phyloP scores from a whole-genome alignment of 1,284 basidiomycete genomes.

The Cryptococcus sp. region DNA sequence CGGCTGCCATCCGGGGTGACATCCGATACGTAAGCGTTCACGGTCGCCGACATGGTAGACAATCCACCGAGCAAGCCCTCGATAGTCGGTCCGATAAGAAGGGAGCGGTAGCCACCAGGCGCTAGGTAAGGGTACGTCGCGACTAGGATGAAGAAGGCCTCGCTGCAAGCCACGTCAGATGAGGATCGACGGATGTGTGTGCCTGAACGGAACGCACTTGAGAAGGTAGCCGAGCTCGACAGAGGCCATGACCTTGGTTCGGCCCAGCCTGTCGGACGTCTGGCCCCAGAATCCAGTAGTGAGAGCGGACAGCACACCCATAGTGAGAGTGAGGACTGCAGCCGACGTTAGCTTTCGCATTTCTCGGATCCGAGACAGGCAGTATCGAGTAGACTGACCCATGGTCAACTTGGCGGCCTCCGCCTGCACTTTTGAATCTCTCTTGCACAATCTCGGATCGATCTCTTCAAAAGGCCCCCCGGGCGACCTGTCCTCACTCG shows the following conservation, averaged over 20 bases:
- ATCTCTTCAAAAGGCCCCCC: slow-evolving; percentile 37
- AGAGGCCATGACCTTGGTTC: slow-evolving; percentile 69
- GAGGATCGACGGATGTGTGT: not conserved
- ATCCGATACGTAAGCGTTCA: slow-evolving; percentile 76
- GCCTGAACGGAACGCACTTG: slow-evolving; percentile 55
- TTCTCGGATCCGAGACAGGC: not conserved
- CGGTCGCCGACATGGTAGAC: slow-evolving; percentile 70
- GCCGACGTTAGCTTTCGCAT: not conserved
- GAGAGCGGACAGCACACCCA: slow-evolving; percentile 76
- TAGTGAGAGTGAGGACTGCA: slow-evolving; percentile 64
- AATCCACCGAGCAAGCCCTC: slow-evolving; percentile 86
- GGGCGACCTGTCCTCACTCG: slow-evolving; percentile 5
- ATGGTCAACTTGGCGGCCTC: slow-evolving; percentile 65
- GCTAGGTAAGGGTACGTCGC: slow-evolving; percentile 65
- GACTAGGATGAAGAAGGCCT: slow-evolving; percentile 71
- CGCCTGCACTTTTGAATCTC: slow-evolving; percentile 68
- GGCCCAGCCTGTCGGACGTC: slow-evolving; percentile 72
- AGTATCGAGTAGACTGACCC: slow-evolving; percentile 51
- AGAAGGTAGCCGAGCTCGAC: slow-evolving; percentile 68
- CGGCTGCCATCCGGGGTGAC: slow-evolving; percentile 79
- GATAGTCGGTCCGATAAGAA: slow-evolving; percentile 74
- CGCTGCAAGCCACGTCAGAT: slow-evolving; percentile 52
- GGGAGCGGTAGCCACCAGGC: slow-evolving; percentile 67
- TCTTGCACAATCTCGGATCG: slow-evolving; percentile 56
- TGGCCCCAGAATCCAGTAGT: slow-evolving; percentile 87